A percentile compares a stretch with the other conserved stretches of the same genome.
These are phyloP conservation scores for Pyricularia sp. DNA, from an alignment of 2,329 filamentous ascomycete genomes.

Conservation along the genomic window DNA sequence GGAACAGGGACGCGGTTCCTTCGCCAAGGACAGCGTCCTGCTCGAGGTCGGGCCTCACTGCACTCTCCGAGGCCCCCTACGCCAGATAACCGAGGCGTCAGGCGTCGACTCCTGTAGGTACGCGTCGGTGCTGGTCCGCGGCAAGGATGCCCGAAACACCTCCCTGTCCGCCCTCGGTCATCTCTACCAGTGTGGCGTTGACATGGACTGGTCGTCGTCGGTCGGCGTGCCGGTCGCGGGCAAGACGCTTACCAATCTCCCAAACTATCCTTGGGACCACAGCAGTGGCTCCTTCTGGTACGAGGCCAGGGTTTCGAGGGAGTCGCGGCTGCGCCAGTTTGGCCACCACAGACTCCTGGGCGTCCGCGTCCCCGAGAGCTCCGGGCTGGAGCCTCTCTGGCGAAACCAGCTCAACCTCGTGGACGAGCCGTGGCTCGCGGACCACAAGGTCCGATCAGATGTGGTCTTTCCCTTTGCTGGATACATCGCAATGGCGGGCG, in stretches of 20 bases:
- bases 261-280: no score
- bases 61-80: not conserved
- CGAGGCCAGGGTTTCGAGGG: constrained; percentile 7
- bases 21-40: not conserved
- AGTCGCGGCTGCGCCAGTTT: constrained; percentile 6
- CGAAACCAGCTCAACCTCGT: constrained; percentile 10
- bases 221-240: no score
- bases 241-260: no score
- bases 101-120: no score
- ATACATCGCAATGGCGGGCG: constrained; percentile 8
- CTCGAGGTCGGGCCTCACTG: constrained; percentile 18
- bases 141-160: not conserved
- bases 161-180: no score
- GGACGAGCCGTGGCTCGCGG: constrained; percentile 25
- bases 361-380: constrained; percentile 5
- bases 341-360: constrained; percentile 10
- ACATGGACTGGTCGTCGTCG: constrained; percentile 1
- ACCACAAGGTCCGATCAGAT: constrained; percentile 31
- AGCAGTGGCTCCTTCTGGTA: constrained; percentile 7
- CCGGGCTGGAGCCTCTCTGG: constrained; percentile 8
- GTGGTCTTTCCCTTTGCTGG: constrained; percentile 22
- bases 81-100: no score
- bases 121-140: not conserved
- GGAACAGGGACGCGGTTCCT: not conserved
- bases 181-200: no score